Evolutionary conservation across 23 red algal species (phyloP).

Genomic region (Porphyridium purpureum): DNA sequence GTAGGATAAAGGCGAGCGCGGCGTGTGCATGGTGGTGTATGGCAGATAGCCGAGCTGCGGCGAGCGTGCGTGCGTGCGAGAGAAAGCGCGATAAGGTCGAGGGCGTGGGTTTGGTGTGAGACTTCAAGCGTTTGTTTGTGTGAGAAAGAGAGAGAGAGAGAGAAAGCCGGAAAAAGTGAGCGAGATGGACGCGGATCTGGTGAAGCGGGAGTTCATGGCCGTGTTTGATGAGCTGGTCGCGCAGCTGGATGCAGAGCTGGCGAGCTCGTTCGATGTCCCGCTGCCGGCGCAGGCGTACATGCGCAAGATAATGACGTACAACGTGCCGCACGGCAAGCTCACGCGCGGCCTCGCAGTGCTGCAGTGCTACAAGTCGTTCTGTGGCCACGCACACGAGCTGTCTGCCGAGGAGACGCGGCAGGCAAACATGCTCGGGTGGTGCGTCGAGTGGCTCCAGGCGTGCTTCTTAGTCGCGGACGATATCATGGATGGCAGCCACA

Average conservation of each 20-base stretch:
- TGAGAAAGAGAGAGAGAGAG: no score
- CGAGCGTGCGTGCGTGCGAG: no score
- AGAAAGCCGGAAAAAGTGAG: no score
- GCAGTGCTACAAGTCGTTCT: constrained; percentile 40
- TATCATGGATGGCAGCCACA: constrained; percentile 81
- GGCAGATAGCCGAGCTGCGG: no score
- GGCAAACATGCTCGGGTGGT: constrained; percentile 82
- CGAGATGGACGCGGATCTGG: no score
- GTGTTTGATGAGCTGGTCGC: constrained; percentile 29
- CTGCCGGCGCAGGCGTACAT: constrained; percentile 31
- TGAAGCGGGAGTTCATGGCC: constrained; percentile 33
- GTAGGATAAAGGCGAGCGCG: no score
- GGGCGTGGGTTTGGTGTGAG: no score
- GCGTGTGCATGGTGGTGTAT: no score
- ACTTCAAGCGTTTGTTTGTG: no score
- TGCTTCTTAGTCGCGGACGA: constrained; percentile 99
- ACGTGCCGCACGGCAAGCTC: constrained; percentile 96
- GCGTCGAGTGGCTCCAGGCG: constrained; percentile 94
- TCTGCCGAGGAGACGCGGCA: constrained; percentile 2
- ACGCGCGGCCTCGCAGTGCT: constrained; percentile 76
- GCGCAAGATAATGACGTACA: constrained; percentile 35
- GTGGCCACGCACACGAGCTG: not conserved
- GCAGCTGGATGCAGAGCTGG: constrained; percentile 19
- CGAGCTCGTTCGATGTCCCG: constrained; percentile 25
- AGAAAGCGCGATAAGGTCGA: no score